Evolutionary conservation across 306 rosid genomes (phyloP).

Genomic region (Glycine tomentella): DNA sequence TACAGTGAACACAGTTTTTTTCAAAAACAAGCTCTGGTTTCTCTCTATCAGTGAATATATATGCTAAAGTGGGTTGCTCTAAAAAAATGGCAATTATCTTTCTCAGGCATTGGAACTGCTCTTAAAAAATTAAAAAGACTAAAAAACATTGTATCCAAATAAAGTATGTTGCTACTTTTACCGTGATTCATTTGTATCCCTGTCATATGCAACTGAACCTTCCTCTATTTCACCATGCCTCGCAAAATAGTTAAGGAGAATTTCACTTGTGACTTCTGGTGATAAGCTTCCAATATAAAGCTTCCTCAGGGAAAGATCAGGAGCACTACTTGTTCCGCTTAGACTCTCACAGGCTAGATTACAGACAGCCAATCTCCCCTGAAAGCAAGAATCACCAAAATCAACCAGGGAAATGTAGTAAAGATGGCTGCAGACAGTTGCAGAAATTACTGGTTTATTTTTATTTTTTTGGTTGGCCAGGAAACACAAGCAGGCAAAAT

Average conservation of each 20-base stretch:
- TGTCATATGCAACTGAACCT: slow-evolving; percentile 88
- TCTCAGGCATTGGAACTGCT: neutral
- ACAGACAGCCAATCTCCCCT: slow-evolving; percentile 84
- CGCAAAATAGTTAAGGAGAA: slow-evolving; percentile 64
- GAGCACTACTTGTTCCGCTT: slow-evolving; percentile 65
- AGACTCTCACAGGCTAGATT: slow-evolving; percentile 75
- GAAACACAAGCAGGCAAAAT: slow-evolving; percentile 9
- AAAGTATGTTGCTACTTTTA: slow-evolving; percentile 34
- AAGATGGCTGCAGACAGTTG: slow-evolving; percentile 24
- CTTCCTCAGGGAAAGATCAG: slow-evolving; percentile 79
- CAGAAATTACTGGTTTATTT: neutral
- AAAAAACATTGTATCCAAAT: slow-evolving; percentile 6
- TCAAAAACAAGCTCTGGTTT: neutral
- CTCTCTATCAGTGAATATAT: neutral
- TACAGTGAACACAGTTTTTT: neutral
- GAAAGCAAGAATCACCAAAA: slow-evolving; percentile 35
- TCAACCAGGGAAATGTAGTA: slow-evolving; percentile 11
- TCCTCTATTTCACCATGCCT: slow-evolving; percentile 85
- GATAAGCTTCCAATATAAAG: slow-evolving; percentile 81
- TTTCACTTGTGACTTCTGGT: slow-evolving; percentile 75
- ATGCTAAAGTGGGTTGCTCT: neutral
- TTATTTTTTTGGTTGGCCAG: neutral
- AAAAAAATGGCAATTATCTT: neutral
- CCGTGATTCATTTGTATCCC: slow-evolving; percentile 81
- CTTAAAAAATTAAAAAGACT: neutral